phyloP scores from a whole-genome alignment of 306 rosid genomes.

The Castanea mollissima region DNA sequence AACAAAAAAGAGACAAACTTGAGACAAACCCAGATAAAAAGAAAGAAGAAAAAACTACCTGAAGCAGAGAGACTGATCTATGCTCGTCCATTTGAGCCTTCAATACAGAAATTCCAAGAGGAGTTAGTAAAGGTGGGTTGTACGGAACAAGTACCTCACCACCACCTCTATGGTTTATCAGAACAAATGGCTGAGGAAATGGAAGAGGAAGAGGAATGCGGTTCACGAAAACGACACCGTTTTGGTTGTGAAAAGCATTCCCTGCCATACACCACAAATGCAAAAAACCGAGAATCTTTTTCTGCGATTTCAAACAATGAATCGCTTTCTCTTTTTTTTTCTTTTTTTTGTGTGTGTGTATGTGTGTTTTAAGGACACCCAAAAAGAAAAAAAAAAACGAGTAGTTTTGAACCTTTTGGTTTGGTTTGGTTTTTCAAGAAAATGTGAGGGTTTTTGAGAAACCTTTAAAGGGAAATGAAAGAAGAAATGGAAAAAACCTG shows the following conservation, averaged over 20 bases:
- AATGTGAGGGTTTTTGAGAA: too few species aligned
- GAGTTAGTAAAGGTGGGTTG: background rate
- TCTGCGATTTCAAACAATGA: background rate
- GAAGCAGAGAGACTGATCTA: slow-evolving; percentile 36
- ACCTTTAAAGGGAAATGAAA: too few species aligned
- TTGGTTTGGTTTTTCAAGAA: too few species aligned
- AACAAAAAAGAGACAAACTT: background rate
- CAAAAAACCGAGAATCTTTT: background rate
- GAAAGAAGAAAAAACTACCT: slow-evolving; percentile 17
- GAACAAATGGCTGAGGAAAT: slow-evolving; percentile 10
- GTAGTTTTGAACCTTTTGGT: too few species aligned
- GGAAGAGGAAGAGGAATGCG: background rate
- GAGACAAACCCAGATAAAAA: background rate
- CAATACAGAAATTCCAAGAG: background rate
- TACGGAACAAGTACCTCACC: slow-evolving; percentile 18
- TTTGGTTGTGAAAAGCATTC: slow-evolving; percentile 5
- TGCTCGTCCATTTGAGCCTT: slow-evolving; percentile 24
- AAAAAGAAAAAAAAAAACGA: too few species aligned
- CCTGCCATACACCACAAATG: slow-evolving; percentile 28
- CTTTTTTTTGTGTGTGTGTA: background rate
- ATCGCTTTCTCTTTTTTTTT: background rate
- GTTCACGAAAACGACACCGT: slow-evolving; percentile 24
- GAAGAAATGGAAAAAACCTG: too few species aligned
- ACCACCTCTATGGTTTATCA: slow-evolving; percentile 5
- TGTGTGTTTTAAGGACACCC: too few species aligned